Evolutionary conservation across 352 stramenopile species (phyloP).

Genomic region (Thalassiosira livingstoniorum): DNA sequence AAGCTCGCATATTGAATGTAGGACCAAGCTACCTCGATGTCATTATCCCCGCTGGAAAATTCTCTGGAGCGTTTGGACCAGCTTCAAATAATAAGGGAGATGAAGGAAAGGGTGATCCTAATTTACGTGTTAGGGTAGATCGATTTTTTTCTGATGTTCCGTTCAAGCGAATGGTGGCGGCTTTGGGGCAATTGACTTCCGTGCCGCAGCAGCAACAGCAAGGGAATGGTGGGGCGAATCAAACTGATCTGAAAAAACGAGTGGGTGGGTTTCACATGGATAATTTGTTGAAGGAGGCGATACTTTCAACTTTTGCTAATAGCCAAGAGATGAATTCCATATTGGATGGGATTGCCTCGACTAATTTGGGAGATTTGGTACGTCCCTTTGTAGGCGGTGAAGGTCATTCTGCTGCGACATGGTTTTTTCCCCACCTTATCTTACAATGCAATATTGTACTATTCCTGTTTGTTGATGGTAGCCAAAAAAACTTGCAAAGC

Average conservation of each 20-base stretch:
- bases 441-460: too few relatives aligned
- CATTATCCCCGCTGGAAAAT: constrained; percentile 65
- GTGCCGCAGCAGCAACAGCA: constrained; percentile 49
- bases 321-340: constrained; percentile 51
- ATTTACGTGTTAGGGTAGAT: constrained; percentile 71
- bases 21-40: constrained; percentile 80
- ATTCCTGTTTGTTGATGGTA: constrained; percentile 11
- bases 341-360: constrained; percentile 52
- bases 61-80: constrained; percentile 73
- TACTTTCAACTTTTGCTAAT: constrained; percentile 74
- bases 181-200: constrained; percentile 67
- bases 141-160: constrained; percentile 82
- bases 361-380: constrained; percentile 63
- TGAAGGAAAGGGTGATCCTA: constrained; percentile 57
- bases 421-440: too few relatives aligned
- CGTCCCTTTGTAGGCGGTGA: too few relatives aligned
- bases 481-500: constrained; percentile 67
- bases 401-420: too few relatives aligned
- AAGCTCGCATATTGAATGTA: constrained; percentile 72
- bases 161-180: constrained; percentile 79
- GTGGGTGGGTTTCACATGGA: constrained; percentile 69
- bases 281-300: constrained; percentile 70
- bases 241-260: constrained; percentile 27
- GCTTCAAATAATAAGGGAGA: constrained; percentile 72
- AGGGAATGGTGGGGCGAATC: background rate